These are phyloP conservation scores for Arxiozyma slooffiae DNA, from an alignment of 1,139 yeast genomes.

Conservation along the genomic window DNA sequence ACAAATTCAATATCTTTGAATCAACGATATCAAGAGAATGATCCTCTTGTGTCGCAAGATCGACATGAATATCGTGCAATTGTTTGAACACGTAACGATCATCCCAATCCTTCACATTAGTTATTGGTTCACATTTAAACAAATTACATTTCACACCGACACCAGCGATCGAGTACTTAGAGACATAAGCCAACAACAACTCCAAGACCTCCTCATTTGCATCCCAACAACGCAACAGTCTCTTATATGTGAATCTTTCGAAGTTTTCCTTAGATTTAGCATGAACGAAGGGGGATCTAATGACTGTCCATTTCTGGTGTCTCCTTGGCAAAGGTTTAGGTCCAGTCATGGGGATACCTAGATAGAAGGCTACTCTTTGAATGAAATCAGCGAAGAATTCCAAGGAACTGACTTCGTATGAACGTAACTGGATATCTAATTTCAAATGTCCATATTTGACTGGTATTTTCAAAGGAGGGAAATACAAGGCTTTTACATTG, in stretches of 20 bases:
- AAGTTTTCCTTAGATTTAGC: slow-evolving; percentile 93
- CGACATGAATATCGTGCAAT: background rate
- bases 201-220: slow-evolving; percentile 80
- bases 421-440: slow-evolving; percentile 61
- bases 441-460: slow-evolving; percentile 61
- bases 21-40: background rate
- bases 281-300: slow-evolving; percentile 86
- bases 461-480: slow-evolving; percentile 67
- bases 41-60: background rate
- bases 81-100: background rate
- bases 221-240: slow-evolving; percentile 68
- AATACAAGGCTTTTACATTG: slow-evolving; percentile 72
- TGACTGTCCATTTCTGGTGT: slow-evolving; percentile 88
- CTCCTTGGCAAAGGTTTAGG: slow-evolving; percentile 59
- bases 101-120: slow-evolving; percentile 6
- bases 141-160: slow-evolving; percentile 74
- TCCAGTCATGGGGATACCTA: slow-evolving; percentile 75
- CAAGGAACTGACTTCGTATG: slow-evolving; percentile 61
- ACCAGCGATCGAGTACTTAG: slow-evolving; percentile 69
- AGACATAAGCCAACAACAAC: slow-evolving; percentile 67
- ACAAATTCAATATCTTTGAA: slow-evolving; percentile 1
- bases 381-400: slow-evolving; percentile 80
- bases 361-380: slow-evolving; percentile 77
- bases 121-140: slow-evolving; percentile 44
- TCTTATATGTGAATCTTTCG: slow-evolving; percentile 74